Base-by-base conservation (phyloP, 129 eudicot genomes). In the Ambrosia trifida region DNA sequence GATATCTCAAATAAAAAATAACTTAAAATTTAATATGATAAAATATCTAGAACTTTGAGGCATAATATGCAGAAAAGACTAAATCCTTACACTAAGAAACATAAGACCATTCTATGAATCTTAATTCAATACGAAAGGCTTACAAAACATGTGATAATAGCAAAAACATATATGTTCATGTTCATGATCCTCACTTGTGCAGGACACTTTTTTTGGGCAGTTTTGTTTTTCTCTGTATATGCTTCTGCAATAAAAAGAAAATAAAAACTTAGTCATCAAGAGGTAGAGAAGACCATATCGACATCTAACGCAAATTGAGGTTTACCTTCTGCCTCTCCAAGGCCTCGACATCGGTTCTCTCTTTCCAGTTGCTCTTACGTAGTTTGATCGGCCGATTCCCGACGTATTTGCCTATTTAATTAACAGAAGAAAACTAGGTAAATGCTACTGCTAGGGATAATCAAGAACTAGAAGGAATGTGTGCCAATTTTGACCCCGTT, bases 291-390 rank as follows among this genome's bases (percentile, higher is more conserved):
- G 50, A 69, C 56, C 5, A 33, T 5, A 19, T 59, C 1, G 3
- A 33, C 3, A 19, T 59, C 1, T 2, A 30, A 17, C 10, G 1
- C 28, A 62, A 36, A 52, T 5, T 31, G 30, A 16, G 11, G 46
- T 54, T 54, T 66, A 90, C 99, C 96, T 87, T 94, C 47, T 90
- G 99, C 72, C 89, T 87, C 75, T 74, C 89, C 69, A 94, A 58
- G 9, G 99, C 99, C 79, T 89, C 96, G 10, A 70, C 44, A 68
- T 94, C 99, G 31, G 88, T 94, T 77, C 99, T 87, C 75, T 94
- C 99, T 63, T 79, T 94, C 99, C 99, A 94, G 62, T 89, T 94
- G 91, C 99, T 94, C 82, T 90, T 94, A 17, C 93, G 91, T 47
- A 94, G 86, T 81, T 94, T 89, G 72, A 94, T 88, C 4, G 98